These are phyloP conservation scores for Eucalyptus urophylla DNA, from an alignment of 345 rosid species.

Conservation along the genomic window DNA sequence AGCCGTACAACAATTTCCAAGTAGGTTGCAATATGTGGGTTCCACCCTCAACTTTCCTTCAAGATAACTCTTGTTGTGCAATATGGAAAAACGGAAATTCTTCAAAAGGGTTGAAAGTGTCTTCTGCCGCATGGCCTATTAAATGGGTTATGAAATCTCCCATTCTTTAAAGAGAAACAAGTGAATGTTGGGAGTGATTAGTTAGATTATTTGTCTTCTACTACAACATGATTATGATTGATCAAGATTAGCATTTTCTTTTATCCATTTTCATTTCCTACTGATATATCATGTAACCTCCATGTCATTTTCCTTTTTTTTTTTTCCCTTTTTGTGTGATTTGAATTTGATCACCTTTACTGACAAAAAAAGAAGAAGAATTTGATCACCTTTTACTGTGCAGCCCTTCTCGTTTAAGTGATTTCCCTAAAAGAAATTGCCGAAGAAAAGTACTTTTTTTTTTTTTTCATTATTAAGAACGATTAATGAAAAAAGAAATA, in stretches of 20 bases:
- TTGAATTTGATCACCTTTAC: background rate
- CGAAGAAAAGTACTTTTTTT: background rate
- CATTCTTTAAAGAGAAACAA: background rate
- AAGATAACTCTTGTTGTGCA: background rate
- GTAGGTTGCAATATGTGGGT: background rate
- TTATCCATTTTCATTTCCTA: background rate
- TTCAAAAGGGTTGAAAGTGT: background rate
- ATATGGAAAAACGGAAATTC: background rate
- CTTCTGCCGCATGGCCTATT: background rate
- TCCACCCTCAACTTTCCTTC: background rate
- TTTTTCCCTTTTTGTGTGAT: too few relatives aligned
- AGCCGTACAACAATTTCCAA: background rate
- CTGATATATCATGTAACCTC: background rate
- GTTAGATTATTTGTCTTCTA: background rate
- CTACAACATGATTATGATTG: accelerated
- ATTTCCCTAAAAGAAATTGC: background rate
- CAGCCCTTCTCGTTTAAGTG: background rate
- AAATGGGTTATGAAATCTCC: background rate
- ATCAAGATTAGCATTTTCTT: background rate
- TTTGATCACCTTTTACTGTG: background rate
- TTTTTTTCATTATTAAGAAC: background rate
- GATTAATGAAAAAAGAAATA: background rate
- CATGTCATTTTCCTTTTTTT: background rate
- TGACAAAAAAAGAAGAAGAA: too few relatives aligned
- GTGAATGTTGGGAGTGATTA: background rate